phyloP scores from a whole-genome alignment of 257 asterid species.

The Solanum neorickii region DNA sequence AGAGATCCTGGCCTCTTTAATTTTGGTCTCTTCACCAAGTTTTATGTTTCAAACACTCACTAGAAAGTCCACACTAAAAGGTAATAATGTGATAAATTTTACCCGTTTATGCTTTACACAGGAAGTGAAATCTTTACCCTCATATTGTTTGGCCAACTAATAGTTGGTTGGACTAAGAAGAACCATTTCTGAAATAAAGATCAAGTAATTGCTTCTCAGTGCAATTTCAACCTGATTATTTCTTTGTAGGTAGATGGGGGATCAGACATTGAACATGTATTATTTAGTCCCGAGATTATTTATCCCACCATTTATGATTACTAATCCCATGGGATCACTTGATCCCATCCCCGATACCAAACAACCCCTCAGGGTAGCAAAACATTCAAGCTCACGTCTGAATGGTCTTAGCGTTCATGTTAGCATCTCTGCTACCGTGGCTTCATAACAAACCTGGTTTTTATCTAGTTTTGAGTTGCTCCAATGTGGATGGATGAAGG shows the following conservation, averaged over 20 bases:
- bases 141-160: not conserved
- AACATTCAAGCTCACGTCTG: conserved; percentile 83
- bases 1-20: conserved; percentile 82
- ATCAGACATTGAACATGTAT: conserved; percentile 2
- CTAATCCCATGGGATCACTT: not conserved
- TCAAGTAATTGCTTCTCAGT: not conserved
- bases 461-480: conserved; percentile 81
- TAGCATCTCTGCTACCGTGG: conserved; percentile 93
- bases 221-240: conserved; percentile 10
- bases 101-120: not conserved
- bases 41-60: conserved; percentile 80
- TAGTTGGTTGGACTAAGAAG: not conserved
- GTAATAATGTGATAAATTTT: conserved; percentile 13
- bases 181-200: not conserved
- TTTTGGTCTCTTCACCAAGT: conserved; percentile 28
- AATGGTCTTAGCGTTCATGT: conserved; percentile 83
- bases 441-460: conserved; percentile 86
- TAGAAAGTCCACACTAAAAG: conserved; percentile 70
- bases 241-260: conserved; percentile 73
- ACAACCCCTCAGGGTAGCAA: conserved; percentile 41
- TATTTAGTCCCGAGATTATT: not conserved
- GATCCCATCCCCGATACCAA: not conserved
- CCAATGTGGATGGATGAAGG: conserved; percentile 97
- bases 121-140: not conserved
- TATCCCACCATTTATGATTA: not conserved